phyloP scores from a whole-genome alignment of 2,329 filamentous ascomycete species.

The Paecilomyces sp. region DNA sequence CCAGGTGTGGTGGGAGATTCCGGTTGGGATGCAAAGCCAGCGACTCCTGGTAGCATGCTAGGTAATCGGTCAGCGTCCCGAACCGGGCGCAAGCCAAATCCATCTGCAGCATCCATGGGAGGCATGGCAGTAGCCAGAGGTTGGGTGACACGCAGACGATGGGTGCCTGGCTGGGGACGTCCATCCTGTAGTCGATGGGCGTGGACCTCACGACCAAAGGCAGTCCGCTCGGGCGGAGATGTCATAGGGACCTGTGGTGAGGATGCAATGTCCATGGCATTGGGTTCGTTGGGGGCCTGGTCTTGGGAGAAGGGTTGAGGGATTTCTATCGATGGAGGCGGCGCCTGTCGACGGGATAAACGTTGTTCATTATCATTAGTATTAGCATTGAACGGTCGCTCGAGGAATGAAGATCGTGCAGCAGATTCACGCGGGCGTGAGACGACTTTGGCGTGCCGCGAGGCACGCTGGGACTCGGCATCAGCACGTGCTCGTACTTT shows the following conservation, averaged over 20 bases:
- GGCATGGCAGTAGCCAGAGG: slow-evolving; percentile 61
- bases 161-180: slow-evolving; percentile 36
- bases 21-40: slow-evolving; percentile 75
- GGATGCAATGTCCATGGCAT: slow-evolving; percentile 54
- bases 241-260: slow-evolving; percentile 59
- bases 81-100: slow-evolving; percentile 68
- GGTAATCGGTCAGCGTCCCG: slow-evolving; percentile 76
- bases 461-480: slow-evolving; percentile 58
- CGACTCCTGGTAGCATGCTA: slow-evolving; percentile 67
- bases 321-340: slow-evolving; percentile 78
- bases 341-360: slow-evolving; percentile 66
- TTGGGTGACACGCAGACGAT: slow-evolving; percentile 53
- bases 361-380: slow-evolving; percentile 34
- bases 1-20: slow-evolving; percentile 83
- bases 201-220: slow-evolving; percentile 50
- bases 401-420: slow-evolving; percentile 28
- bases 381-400: slow-evolving; percentile 48
- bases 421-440: slow-evolving; percentile 18
- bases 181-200: slow-evolving; percentile 40
- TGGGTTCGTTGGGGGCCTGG: slow-evolving; percentile 41
- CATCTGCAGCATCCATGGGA: slow-evolving; percentile 61
- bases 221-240: slow-evolving; percentile 64
- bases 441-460: slow-evolving; percentile 21
- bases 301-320: slow-evolving; percentile 50
- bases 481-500: slow-evolving; percentile 83